A percentile compares a stretch with the other conserved stretches of the same genome.
Evolutionary conservation across 257 asterid genomes (phyloP).

Genomic region (Gentiana straminea): DNA sequence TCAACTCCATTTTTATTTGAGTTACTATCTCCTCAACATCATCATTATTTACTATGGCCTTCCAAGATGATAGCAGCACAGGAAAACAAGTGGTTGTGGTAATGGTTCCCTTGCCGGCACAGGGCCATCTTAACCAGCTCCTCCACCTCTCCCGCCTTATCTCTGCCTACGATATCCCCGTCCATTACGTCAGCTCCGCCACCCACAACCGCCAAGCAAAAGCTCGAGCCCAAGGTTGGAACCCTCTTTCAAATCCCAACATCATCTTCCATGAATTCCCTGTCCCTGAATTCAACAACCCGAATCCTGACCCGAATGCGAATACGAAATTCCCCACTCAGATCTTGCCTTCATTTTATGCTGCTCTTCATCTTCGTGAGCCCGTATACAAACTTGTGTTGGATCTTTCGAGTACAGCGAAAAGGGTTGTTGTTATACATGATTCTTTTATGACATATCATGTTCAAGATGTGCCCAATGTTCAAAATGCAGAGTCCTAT

Average conservation of each 20-base stretch:
- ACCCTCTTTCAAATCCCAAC: slow-evolving; percentile 8
- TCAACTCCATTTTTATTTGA: too few species aligned
- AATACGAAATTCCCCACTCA: slow-evolving; percentile 35
- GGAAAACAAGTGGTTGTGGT: slow-evolving; percentile 3
- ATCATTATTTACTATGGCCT: too few species aligned
- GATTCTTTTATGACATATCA: slow-evolving; percentile 29
- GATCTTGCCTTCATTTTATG: slow-evolving; percentile 20
- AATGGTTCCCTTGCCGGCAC: slow-evolving; percentile 12
- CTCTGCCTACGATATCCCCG: slow-evolving; percentile 2
- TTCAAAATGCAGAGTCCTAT: slow-evolving; percentile 45
- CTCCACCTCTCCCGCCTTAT: slow-evolving; percentile 11
- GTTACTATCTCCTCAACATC: too few species aligned
- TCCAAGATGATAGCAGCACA: too few species aligned
- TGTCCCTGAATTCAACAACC: slow-evolving; percentile 25
- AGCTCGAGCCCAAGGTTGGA: slow-evolving; percentile 9
- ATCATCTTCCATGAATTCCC: slow-evolving; percentile 36
- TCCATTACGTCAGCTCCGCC: slow-evolving; percentile 4
- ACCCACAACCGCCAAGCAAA: slow-evolving; percentile 7
- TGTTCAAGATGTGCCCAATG: slow-evolving; percentile 32
- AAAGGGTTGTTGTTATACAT: slow-evolving; percentile 28
- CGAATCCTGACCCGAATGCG: slow-evolving; percentile 36
- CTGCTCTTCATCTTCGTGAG: slow-evolving; percentile 17
- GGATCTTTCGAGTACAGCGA: slow-evolving; percentile 10
- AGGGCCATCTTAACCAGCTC: slow-evolving; percentile 12
- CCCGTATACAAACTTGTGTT: slow-evolving; percentile 15